Conservation (phyloP, 371 early-diverging fungal species). For the Mucor ambiguus region DNA sequence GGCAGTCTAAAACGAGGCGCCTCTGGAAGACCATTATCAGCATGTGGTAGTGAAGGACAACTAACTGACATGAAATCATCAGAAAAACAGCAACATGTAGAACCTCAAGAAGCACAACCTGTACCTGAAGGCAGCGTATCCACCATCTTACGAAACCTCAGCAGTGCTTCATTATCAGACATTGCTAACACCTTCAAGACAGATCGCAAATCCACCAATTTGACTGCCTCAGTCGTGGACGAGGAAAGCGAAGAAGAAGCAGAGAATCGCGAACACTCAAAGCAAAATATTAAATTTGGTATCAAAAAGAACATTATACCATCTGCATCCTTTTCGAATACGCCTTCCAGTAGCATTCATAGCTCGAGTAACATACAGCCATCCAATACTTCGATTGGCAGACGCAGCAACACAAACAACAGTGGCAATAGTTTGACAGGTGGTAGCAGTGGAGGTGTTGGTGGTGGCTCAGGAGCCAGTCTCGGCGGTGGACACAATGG, state of each 20-base stretch:
- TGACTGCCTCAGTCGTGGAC: conserved; percentile 28
- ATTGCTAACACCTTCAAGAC: conserved; percentile 36
- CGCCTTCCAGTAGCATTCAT: conserved; percentile 22
- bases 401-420: conserved; percentile 20
- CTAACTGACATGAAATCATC: conserved; percentile 11
- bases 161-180: conserved; percentile 42
- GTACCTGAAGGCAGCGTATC: conserved; percentile 34
- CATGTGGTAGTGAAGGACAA: conserved; percentile 22
- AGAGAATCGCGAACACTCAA: not conserved
- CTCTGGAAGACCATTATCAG: conserved; percentile 17
- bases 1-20: not conserved
- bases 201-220: conserved; percentile 37
- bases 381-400: conserved; percentile 12
- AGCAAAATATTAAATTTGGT: conserved; percentile 34
- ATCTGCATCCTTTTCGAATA: conserved; percentile 34
- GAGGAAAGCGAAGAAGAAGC: conserved; percentile 19
- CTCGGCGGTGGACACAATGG: not conserved
- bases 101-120: conserved; percentile 4
- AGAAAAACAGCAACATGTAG: not conserved
- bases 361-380: conserved; percentile 5
- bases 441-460: not conserved
- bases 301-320: conserved; percentile 41
- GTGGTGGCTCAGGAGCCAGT: conserved; percentile 8
- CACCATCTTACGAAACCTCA: conserved; percentile 29
- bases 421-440: conserved; percentile 6